Conservation (phyloP, 108 stramenopile genomes). For the Craspedostauros australis region DNA sequence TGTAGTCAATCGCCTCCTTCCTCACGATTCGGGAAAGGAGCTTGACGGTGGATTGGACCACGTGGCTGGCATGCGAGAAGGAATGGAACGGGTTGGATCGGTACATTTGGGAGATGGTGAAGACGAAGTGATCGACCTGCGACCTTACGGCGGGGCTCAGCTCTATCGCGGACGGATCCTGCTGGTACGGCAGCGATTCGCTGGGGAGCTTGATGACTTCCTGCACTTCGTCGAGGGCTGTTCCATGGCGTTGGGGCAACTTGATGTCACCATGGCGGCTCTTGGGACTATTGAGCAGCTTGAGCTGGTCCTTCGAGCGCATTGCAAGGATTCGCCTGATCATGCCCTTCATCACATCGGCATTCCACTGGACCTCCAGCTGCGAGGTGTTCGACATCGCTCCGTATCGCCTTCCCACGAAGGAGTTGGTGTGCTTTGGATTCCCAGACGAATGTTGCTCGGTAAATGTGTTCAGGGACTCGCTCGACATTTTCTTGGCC, state of each 20-base stretch:
- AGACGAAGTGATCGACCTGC: conserved; percentile 10
- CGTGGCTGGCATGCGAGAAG: conserved; percentile 10
- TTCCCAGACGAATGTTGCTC: too few species aligned
- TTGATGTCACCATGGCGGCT: background rate
- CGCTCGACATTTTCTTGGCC: too few species aligned
- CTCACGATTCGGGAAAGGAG: too few species aligned
- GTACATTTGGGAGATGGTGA: background rate
- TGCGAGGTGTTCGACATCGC: too few species aligned
- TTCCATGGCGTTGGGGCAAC: background rate
- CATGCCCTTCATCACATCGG: conserved; percentile 3
- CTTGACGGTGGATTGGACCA: too few species aligned
- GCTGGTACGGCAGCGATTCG: background rate
- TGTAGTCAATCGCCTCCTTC: too few species aligned
- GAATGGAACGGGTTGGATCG: conserved; percentile 7
- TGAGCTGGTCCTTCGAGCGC: background rate
- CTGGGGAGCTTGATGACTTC: background rate
- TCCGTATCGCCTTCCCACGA: too few species aligned
- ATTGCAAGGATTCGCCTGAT: conserved; percentile 3
- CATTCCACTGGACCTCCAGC: conserved; percentile 14
- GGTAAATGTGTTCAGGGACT: too few species aligned
- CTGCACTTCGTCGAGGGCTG: background rate
- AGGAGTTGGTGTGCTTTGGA: too few species aligned
- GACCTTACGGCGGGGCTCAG: background rate
- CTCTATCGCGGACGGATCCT: background rate
- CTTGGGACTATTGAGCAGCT: too few species aligned